Evolutionary conservation across 148 eudicot genomes (phyloP).

Genomic region (Salicornia ramosissima): DNA sequence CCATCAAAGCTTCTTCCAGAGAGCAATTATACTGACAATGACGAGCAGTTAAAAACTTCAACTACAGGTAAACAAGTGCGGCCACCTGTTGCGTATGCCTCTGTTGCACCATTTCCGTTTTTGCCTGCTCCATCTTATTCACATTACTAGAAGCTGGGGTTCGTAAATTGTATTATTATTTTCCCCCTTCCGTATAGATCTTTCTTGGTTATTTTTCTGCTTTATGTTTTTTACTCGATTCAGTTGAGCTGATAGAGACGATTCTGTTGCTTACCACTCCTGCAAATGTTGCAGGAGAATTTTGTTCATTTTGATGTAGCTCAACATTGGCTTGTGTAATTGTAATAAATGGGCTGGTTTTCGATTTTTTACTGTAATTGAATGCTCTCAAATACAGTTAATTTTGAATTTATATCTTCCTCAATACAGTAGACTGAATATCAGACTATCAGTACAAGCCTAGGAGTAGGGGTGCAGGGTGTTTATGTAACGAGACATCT

Average conservation of each 20-base stretch:
- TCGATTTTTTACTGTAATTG: neutral
- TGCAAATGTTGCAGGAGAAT: neutral
- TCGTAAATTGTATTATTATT: neutral
- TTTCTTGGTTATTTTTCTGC: neutral
- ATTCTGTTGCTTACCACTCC: neutral
- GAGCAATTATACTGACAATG: slow-evolving; percentile 3
- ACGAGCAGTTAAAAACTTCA: slow-evolving; percentile 23
- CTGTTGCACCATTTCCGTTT: slow-evolving; percentile 95
- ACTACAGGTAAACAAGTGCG: slow-evolving; percentile 25
- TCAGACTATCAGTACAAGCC: too few relatives aligned
- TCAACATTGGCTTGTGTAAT: neutral
- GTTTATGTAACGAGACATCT: too few relatives aligned
- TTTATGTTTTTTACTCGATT: neutral
- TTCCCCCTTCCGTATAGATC: neutral
- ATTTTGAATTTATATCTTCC: neutral
- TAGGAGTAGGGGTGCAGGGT: too few relatives aligned
- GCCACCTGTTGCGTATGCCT: slow-evolving; percentile 90
- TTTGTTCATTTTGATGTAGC: neutral
- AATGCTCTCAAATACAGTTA: neutral
- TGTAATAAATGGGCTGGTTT: neutral
- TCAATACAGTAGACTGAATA: too few relatives aligned
- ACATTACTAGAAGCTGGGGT: slow-evolving; percentile 13
- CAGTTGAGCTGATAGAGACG: neutral
- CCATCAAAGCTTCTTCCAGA: slow-evolving; percentile 23
- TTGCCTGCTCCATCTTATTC: slow-evolving; percentile 73